Evolutionary conservation across 2,329 filamentous ascomycete genomes (phyloP), one percentile per base, ranked within the genome.

Genomic region (Stemphylium lycopersici): DNA sequence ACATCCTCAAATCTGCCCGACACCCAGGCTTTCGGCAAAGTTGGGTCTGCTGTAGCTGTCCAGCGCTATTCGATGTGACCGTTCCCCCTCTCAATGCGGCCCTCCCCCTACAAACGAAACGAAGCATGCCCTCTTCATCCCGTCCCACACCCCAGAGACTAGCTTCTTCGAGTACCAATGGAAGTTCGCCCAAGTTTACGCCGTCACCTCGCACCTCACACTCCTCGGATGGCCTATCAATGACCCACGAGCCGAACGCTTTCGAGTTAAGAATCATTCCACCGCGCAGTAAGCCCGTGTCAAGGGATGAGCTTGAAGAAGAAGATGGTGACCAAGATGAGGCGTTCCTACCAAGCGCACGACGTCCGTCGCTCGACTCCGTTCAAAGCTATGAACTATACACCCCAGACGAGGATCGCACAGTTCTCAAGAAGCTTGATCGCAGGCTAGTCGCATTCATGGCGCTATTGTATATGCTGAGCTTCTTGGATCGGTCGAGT

Each of bases 401-500:
- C 64, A 85, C 82, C 0, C 78, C 79, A 2, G 87, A 92, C 48
- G 92, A 97, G 73, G 92, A 96, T 70, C 77, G 73, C 18, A 79
- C 80, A 3, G 87, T 96, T 7, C 81, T 92, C 51, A 81, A 80
- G 68, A 92, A 90, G 76, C 86, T 96, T 63, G 92, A 96, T 72
- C 81, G 85, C 51, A 85, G 83, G 60, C 81, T 97, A 48, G 90
- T 96, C 5, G 73, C 90, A 1, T 96, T 96, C 70, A 83, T 96
- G 59, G 89, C 90, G 10, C 72, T 93, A 54, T 81, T 96, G 11
- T 97, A 95, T 71, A 84, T 96, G 80, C 79, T 96, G 58, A 89
- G 87, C 59, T 96, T 96, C 71, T 77, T 96, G 61, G 92, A 96
- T 74, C 83, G 92, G 62, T 93, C 90, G 15, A 96, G 90, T 92